Evolutionary conservation across 2,329 filamentous ascomycete genomes (phyloP).

Genomic region (Talaromyces sp.): DNA sequence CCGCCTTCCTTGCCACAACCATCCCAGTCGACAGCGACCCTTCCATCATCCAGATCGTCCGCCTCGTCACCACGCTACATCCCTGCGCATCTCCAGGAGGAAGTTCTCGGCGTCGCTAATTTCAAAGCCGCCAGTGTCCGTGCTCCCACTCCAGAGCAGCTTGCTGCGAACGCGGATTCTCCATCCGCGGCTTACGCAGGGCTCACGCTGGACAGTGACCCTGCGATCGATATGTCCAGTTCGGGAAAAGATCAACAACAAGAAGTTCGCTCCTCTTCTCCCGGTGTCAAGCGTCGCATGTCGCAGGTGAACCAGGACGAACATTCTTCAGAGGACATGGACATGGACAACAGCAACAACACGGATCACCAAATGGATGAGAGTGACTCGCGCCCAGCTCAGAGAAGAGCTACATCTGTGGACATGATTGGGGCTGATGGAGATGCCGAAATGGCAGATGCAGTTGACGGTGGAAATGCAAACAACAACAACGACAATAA

Average conservation of each 20-base stretch:
- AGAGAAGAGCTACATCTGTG: conserved; percentile 35
- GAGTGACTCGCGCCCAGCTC: conserved; percentile 21
- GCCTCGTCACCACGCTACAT: conserved; percentile 41
- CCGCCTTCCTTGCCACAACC: conserved; percentile 12
- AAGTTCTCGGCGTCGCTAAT: conserved; percentile 34
- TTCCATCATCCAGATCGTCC: conserved; percentile 15
- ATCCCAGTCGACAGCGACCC: not conserved
- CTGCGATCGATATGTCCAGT: conserved; percentile 41
- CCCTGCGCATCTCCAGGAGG: conserved; percentile 53
- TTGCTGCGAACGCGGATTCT: conserved; percentile 32
- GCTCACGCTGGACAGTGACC: conserved; percentile 45
- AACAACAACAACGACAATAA: conserved; percentile 19
- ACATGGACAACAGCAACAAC: conserved; percentile 13
- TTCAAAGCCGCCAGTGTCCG: conserved; percentile 8
- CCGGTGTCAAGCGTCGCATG: conserved; percentile 33
- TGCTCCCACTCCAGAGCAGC: conserved; percentile 13
- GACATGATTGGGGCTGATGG: conserved; percentile 39
- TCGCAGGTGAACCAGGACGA: conserved; percentile 27
- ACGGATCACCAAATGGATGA: conserved; percentile 18
- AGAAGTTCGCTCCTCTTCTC: conserved; percentile 28
- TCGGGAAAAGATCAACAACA: conserved; percentile 25
- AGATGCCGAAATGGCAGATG: conserved; percentile 21
- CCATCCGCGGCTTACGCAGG: conserved; percentile 51
- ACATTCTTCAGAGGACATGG: conserved; percentile 18
- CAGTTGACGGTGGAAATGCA: not conserved